phyloP scores from a whole-genome alignment of 2,329 filamentous ascomycete species.

The Trichoderma atroviride region DNA sequence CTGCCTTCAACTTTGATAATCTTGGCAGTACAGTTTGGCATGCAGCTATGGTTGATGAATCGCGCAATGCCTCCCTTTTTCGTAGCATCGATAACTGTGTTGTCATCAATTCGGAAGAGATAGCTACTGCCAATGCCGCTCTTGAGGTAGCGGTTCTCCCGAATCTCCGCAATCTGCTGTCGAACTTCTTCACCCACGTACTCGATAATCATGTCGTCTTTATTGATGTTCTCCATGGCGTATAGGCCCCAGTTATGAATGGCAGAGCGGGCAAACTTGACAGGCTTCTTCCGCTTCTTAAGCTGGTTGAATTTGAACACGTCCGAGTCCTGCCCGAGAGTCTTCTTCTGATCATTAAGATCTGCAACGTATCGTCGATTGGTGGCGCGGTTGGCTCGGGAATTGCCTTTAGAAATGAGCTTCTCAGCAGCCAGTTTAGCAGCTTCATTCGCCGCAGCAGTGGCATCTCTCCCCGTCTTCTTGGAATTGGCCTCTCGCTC shows the following conservation, averaged over 20 bases:
- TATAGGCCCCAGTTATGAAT: slow-evolving; percentile 99
- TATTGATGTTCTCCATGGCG: slow-evolving; percentile 93
- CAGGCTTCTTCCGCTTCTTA: slow-evolving; percentile 98
- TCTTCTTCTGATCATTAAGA: slow-evolving; percentile 92
- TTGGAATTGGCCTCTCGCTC: slow-evolving; percentile 79
- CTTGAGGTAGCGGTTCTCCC: slow-evolving; percentile 88
- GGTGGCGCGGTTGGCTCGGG: slow-evolving; percentile 90
- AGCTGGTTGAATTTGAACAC: slow-evolving; percentile 97
- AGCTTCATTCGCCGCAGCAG: slow-evolving; percentile 67
- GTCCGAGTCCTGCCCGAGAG: slow-evolving; percentile 79
- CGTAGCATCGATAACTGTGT: slow-evolving; percentile 95
- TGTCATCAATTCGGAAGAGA: slow-evolving; percentile 96
- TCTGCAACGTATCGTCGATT: slow-evolving; percentile 94
- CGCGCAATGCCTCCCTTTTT: slow-evolving; percentile 98
- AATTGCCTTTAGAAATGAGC: slow-evolving; percentile 82
- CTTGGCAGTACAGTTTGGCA: slow-evolving; percentile 97
- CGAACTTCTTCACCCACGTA: slow-evolving; percentile 98
- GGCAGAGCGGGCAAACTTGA: slow-evolving; percentile 94
- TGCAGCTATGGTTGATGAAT: slow-evolving; percentile 99
- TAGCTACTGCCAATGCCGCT: slow-evolving; percentile 98
- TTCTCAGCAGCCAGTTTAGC: slow-evolving; percentile 78
- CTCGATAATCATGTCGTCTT: slow-evolving; percentile 99
- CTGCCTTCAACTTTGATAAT: slow-evolving; percentile 99
- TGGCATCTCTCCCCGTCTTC: slow-evolving; percentile 67
- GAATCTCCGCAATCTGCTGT: slow-evolving; percentile 95